Base-by-base conservation (phyloP, 495 filamentous ascomycete genomes). In the Saxispiralis lemnorum region DNA sequence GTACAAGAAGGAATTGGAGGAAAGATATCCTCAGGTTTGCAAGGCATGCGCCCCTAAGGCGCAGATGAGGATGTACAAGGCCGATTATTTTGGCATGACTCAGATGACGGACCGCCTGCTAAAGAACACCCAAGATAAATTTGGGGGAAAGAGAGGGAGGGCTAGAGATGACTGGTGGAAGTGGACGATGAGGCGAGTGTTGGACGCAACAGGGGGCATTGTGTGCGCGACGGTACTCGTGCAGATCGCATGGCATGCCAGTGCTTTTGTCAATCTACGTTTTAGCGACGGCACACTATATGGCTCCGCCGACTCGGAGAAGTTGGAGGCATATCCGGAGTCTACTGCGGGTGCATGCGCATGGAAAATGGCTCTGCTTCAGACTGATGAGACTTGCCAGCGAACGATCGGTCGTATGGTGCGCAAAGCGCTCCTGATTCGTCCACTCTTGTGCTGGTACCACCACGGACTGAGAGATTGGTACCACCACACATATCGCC, bases 1-100 rank as follows among this genome's bases (percentile, higher is more conserved):
- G 21, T 86, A 76, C 52, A 72, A 72, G 38, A 63, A 61, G 40
- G 65, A 70, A 30, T 64, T 89, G 32, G 83, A 92, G 59, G 64
- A 75, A 46, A 68, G 73, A 38, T 93, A 89, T 59, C 86, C 86
- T 10, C 83, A 86, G 53, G 74, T 92, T 21, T 94, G 86, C 65
- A 71, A 68, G 39, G 63, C 72, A 14, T 94, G 86, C 57, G 75
- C 79, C 46, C 75, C 77, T 6, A 66, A 58, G 28, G 83, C 83
- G 15, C 67, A 68, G 33, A 57, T 67, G 43, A 71, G 73, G 45
- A 75, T 93, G 17, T 64, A 72, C 30, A 63, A 72, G 46, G 71
- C 83, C 2, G 73, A 68, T 0, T 88, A 88, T 58, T 77, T 75
- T 32, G 84, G 83, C 10, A 37, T 40, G 3, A 73, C 83, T 16